A percentile compares a stretch with the other conserved stretches of the same genome.
These are phyloP conservation scores for Westerdykella sp. DNA, from an alignment of 2,329 filamentous ascomycete species.

Conservation along the genomic window DNA sequence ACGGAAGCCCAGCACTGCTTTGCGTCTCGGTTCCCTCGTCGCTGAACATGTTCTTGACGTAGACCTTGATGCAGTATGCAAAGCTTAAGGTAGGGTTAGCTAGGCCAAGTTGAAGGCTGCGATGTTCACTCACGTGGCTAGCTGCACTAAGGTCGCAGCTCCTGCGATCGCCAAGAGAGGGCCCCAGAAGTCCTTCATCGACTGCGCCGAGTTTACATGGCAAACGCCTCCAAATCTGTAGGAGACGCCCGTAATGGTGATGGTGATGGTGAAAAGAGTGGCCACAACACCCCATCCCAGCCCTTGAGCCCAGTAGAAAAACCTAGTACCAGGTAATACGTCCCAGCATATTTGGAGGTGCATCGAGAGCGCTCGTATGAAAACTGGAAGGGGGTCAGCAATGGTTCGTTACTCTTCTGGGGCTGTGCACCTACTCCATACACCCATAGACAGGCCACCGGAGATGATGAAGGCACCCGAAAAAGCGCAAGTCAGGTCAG, in stretches of 20 bases:
- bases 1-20: slow-evolving; percentile 61
- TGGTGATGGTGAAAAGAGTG: slow-evolving; percentile 66
- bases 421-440: slow-evolving; percentile 59
- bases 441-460: slow-evolving; percentile 74
- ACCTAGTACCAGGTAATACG: slow-evolving; percentile 75
- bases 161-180: slow-evolving; percentile 75
- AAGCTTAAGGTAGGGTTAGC: slow-evolving; percentile 29
- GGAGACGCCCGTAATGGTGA: slow-evolving; percentile 84
- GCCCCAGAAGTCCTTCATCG: slow-evolving; percentile 81
- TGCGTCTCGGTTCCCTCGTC: slow-evolving; percentile 64
- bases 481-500: slow-evolving; percentile 73
- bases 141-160: slow-evolving; percentile 70
- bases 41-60: slow-evolving; percentile 69
- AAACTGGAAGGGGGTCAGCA: slow-evolving; percentile 45
- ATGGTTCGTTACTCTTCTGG: neutral
- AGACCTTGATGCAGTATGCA: slow-evolving; percentile 89
- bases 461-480: slow-evolving; percentile 81
- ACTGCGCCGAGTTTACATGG: slow-evolving; percentile 87
- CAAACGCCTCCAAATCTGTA: slow-evolving; percentile 89
- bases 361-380: slow-evolving; percentile 81
- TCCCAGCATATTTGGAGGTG: slow-evolving; percentile 99
- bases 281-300: slow-evolving; percentile 80
- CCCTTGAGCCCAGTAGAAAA: slow-evolving; percentile 78
- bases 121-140: slow-evolving; percentile 62
- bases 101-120: slow-evolving; percentile 6